phyloP scores from a whole-genome alignment of 108 stramenopile species.

The Fragilaria crotonensis region DNA sequence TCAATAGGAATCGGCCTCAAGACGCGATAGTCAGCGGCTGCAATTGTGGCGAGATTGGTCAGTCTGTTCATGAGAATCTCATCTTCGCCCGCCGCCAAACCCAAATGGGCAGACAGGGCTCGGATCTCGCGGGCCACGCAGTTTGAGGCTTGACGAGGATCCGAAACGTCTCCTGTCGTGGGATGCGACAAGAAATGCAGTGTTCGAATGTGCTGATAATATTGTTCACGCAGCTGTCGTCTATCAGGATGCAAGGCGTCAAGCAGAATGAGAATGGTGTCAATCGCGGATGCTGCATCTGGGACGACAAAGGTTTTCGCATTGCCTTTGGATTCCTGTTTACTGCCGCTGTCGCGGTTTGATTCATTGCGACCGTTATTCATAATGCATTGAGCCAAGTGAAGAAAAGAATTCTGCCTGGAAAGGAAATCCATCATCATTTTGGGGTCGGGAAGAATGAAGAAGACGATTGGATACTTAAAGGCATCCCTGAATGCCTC shows the following conservation, averaged over 20 bases:
- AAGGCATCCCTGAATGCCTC: conserved; percentile 31
- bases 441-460: conserved; percentile 21
- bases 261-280: conserved; percentile 15
- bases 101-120: conserved; percentile 31
- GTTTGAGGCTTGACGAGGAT: conserved; percentile 21
- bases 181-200: conserved; percentile 22
- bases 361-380: too few species aligned
- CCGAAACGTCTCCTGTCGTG: conserved; percentile 6
- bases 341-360: too few species aligned
- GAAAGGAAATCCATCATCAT: conserved; percentile 33
- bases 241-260: conserved; percentile 36
- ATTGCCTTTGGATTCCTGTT: background rate
- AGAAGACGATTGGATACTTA: conserved; percentile 38
- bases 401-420: conserved; percentile 42
- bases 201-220: conserved; percentile 26
- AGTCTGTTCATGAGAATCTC: conserved; percentile 34
- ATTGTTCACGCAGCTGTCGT: conserved; percentile 26
- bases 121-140: conserved; percentile 30
- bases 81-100: conserved; percentile 39
- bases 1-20: conserved; percentile 40
- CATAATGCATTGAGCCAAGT: conserved; percentile 26
- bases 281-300: conserved; percentile 21
- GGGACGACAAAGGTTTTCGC: conserved; percentile 8
- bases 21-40: conserved; percentile 18
- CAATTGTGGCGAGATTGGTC: conserved; percentile 28